Evolutionary conservation across 2,329 filamentous ascomycete genomes (phyloP), one percentile per base, ranked within the genome.

Genomic region (Cytospora mali): DNA sequence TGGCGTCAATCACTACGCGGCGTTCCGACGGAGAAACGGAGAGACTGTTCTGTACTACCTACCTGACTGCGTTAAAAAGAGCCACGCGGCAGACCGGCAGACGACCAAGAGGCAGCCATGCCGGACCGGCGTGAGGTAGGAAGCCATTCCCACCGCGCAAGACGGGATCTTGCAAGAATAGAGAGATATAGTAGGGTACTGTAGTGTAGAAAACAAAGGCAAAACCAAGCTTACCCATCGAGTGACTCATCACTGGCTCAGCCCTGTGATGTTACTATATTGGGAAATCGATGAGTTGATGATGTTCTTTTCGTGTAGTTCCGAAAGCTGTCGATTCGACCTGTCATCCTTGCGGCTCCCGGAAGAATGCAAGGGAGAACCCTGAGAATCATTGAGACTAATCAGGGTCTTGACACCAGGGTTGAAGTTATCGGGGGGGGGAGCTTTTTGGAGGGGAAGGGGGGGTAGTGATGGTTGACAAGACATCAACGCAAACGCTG

Each of bases 241-340:
- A 10, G 27, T 46, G 48, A 35, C 27, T 39, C 46, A 51, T 33
- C 49, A 52, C 10, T 46, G 48, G 48, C n/a, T 62, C 57, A 57
- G 48, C 54, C 49, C 31, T 61, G 50, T 62, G 49, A 31, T 62
- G 55, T 57, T 64, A 59, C 62, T 62, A 64, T 64, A 51, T 62
- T 62, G 42, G 62, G 59, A 51, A 59, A 18, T 31, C 16, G 50
- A 58, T 50, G 18, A n/a, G 29, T 39, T 50, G 48, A 54, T 48
- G 53, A 46, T 21, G 42, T 10, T 51, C 11, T 60, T 54, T 35
- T 48, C 58, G 28, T 54, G 57, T 61, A 27, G 56, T 56, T 18
- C 31, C 27, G 21, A 58, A 42, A 54, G 23, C 25, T 33, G 62
- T 28, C 58, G 54, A 64, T 61, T 58, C 29, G n/a, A 53, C 52